Percentiles rank a stretch among this genome's conserved stretches.
Conservation (phyloP, 2,329 filamentous ascomycete species). For the Fusarium avenaceum region DNA sequence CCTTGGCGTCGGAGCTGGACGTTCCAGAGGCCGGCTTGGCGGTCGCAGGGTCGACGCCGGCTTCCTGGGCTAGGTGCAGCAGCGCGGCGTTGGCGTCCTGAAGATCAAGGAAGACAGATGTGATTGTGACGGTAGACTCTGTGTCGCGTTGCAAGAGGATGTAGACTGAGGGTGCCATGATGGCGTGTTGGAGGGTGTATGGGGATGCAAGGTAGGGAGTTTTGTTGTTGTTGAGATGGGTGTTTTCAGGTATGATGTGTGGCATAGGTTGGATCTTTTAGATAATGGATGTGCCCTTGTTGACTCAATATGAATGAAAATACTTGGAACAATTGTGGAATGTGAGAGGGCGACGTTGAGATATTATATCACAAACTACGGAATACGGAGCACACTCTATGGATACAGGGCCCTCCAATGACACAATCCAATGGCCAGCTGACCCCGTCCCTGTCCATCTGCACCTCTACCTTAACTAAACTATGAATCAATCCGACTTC, state of each 20-base stretch:
- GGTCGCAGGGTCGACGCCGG: conserved; percentile 42
- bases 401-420: conserved; percentile 25
- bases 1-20: conserved; percentile 12
- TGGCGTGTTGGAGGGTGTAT: conserved; percentile 23
- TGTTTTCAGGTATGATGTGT: conserved; percentile 14
- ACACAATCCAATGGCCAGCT: conserved; percentile 37
- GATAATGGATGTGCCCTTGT: background rate
- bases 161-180: conserved; percentile 51
- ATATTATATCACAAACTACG: conserved; percentile 37
- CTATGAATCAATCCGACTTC: conserved; percentile 14
- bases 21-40: conserved; percentile 35
- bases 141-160: conserved; percentile 53
- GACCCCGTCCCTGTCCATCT: conserved; percentile 24
- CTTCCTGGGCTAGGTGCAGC: conserved; percentile 48
- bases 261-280: conserved; percentile 12
- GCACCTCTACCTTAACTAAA: conserved; percentile 17
- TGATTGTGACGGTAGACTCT: conserved; percentile 44
- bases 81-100: conserved; percentile 55
- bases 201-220: conserved; percentile 24
- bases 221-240: background rate
- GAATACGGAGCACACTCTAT: background rate
- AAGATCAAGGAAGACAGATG: conserved; percentile 53
- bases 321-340: conserved; percentile 3
- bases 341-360: conserved; percentile 22
- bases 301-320: conserved; percentile 4